Evolutionary conservation across 2,329 filamentous ascomycete species (phyloP).

Genomic region (Amylocarpus encephaloides): DNA sequence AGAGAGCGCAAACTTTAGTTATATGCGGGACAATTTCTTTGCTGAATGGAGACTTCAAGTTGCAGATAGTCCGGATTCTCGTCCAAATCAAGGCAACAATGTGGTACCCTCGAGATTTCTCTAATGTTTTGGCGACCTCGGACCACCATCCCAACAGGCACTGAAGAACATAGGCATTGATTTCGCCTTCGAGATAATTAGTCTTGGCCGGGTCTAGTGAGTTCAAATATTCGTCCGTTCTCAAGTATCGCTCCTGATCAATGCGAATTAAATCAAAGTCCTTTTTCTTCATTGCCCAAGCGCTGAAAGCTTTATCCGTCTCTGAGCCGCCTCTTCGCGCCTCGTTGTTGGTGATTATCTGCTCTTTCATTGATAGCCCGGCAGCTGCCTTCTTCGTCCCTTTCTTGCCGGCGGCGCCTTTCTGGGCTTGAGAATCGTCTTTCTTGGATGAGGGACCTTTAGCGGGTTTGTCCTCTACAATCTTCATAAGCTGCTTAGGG

Average conservation of each 20-base stretch:
- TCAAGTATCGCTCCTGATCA: slow-evolving; percentile 29
- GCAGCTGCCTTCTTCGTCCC: slow-evolving; percentile 36
- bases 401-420: slow-evolving; percentile 22
- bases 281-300: slow-evolving; percentile 29
- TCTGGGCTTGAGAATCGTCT: slow-evolving; percentile 14
- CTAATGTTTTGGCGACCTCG: slow-evolving; percentile 31
- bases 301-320: slow-evolving; percentile 28
- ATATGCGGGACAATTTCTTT: slow-evolving; percentile 36
- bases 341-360: slow-evolving; percentile 30
- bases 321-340: slow-evolving; percentile 28
- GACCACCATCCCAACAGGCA: slow-evolving; percentile 44
- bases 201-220: slow-evolving; percentile 26
- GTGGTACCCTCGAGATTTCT: slow-evolving; percentile 32
- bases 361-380: slow-evolving; percentile 32
- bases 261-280: slow-evolving; percentile 22
- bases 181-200: slow-evolving; percentile 29
- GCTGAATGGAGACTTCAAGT: slow-evolving; percentile 34
- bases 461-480: slow-evolving; percentile 24
- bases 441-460: slow-evolving; percentile 20
- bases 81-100: slow-evolving; percentile 43
- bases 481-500: slow-evolving; percentile 25
- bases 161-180: slow-evolving; percentile 42
- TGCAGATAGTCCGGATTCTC: slow-evolving; percentile 34
- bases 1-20: slow-evolving; percentile 27
- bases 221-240: slow-evolving; percentile 27